Conservation (phyloP, 2,329 filamentous ascomycete genomes). For the Diaporthe sp. region DNA sequence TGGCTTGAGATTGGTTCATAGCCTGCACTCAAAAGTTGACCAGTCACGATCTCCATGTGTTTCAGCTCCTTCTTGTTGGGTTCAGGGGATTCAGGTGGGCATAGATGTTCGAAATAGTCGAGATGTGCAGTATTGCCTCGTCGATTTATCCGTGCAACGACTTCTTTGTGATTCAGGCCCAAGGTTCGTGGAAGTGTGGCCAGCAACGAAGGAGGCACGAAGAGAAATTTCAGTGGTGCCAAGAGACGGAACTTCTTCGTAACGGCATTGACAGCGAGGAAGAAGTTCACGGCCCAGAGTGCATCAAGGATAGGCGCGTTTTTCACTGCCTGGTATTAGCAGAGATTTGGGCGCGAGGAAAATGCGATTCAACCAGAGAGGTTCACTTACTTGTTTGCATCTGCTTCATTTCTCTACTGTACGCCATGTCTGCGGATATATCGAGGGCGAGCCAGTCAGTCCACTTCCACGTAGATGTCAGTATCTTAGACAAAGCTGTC, state of each 20-base stretch:
- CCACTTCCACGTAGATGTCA: not conserved
- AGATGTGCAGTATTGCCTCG: not conserved
- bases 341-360: not conserved
- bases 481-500: not conserved
- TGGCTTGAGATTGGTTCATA: conserved; percentile 5
- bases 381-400: conserved; percentile 8
- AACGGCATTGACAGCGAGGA: not conserved
- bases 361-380: not conserved
- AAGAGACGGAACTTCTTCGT: conserved; percentile 5
- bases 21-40: not conserved
- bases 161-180: not conserved
- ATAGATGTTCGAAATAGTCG: conserved; percentile 2
- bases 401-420: conserved; percentile 25
- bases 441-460: conserved; percentile 18
- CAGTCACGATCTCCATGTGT: conserved; percentile 11
- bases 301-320: not conserved
- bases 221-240: not conserved
- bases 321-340: not conserved
- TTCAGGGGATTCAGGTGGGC: not conserved
- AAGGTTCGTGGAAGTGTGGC: not conserved
- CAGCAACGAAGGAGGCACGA: not conserved
- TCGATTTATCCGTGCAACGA: not conserved
- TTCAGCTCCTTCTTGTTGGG: not conserved
- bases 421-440: conserved; percentile 11
- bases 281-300: conserved; percentile 4